Evolutionary conservation across 768 basidiomycete species (phyloP), one percentile per base, ranked within the genome.

Genomic region (Dictyophora rubrovolvata): DNA sequence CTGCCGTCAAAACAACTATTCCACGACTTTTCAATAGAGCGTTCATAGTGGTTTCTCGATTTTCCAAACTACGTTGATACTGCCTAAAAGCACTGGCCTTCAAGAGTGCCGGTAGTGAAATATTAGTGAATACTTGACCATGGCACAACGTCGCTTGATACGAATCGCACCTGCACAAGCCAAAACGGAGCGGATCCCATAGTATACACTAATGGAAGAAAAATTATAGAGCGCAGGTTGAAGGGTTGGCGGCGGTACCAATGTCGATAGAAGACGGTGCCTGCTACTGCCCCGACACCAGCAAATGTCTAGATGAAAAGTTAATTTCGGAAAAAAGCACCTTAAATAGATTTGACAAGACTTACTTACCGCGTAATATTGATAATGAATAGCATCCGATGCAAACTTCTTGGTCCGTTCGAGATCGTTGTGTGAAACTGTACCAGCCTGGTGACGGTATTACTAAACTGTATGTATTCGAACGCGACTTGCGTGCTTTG

Each of bases 391-490:
- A 22, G 55, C 47, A 16, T 33, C 33, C 11, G 55, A 56, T 4
- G 55, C 55, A 21, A 48, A 56, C 49, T 47, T 28, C 21, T 56
- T 56, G 2, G 55, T 56, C 28, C 55, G 37, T 56, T 56, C 55
- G 47, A 48, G 49, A 56, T 56, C 55, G 23, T 49, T 48, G 17
- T 46, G 48, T 11, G 55, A 23, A 37, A 56, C 49, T 56, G 55
- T 28, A 20, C 55, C 55, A 23, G 21, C 55, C 55, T 56, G 23
- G 18, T 23, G 18, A 16, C 55, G n/a, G 55, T 49, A 49, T 20
- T 42, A 42, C n/a, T 42, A 42, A 42, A 42, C n/a, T 12, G 12
- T n/a, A 42, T 28, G 28, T 28, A 28, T 28, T 28, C 28, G 2
- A 28, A 28, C 28, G 28, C 28, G 28, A 5, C 1, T 22, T 46